Evolutionary conservation across 202 grass and related monocot species (phyloP), one percentile per base, ranked within the genome.

Genomic region (Zoysia matrella): DNA sequence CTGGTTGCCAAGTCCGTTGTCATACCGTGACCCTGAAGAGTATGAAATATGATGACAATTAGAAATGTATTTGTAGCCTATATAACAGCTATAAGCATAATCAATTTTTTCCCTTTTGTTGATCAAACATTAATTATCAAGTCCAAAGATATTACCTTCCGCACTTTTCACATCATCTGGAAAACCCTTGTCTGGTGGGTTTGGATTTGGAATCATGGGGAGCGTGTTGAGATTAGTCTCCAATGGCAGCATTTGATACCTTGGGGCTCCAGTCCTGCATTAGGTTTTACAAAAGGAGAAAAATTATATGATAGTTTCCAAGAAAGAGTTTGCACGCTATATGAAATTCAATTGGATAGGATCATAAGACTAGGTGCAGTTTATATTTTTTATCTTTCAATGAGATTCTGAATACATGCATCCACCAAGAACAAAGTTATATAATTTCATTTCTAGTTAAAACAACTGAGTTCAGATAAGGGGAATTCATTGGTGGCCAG

Each of bases 201-300:
- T 36, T 36, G 30, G 30, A 36, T 91, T 88, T 43, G 92, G 83
- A 50, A 95, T 84, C 48, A 90, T 43, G 14, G 95, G 95, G 3
- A 98, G 92, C 7, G 79, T 90, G 67, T 98, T 98, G 49, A 98
- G 95, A 83, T 98, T 92, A 75, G 95, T 98, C 80, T 98, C 92
- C 69, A 92, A 73, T 13, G 95, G 95, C 43, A 98, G 83, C 92
- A 95, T 98, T 88, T 98, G 95, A 74, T 98, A 98, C 80, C 90
- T 91, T 50, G 95, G 95, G 77, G 90, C 95, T 64, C 85, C 95
- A 64, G 73, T 93, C 75, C 95, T 98, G 79, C 78, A 93, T 52
- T 44, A 67, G 77, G 74, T 75, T 44, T 77, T 43, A 78, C 8
- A 60, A 16, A 47, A 83, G 36, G 41, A 76, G 7, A 18, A 74